Percentiles rank a stretch among this genome's conserved stretches.
These are phyloP conservation scores for Moringa oleifera DNA, from an alignment of 345 rosid species.

Conservation along the genomic window DNA sequence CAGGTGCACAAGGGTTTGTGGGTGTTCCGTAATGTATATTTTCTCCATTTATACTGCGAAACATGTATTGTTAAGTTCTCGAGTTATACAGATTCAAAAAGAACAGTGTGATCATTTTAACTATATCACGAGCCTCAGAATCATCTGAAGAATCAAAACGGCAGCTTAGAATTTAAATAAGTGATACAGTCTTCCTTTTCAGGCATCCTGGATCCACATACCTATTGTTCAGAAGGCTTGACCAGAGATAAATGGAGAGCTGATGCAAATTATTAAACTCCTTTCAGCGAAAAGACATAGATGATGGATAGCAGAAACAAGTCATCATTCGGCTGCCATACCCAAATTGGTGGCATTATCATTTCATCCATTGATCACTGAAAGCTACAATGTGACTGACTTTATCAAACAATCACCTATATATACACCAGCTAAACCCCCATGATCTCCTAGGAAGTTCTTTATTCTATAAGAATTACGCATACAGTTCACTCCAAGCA, in stretches of 20 bases:
- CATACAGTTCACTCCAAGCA: no score
- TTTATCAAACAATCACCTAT: background rate
- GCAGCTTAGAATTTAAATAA: no score
- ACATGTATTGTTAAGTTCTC: background rate
- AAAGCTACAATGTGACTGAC: background rate
- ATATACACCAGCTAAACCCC: background rate
- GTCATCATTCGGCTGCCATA: no score
- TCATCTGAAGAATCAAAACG: no score
- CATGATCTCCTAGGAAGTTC: no score
- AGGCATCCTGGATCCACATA: background rate
- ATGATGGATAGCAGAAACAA: no score
- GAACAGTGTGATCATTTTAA: no score
- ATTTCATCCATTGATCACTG: background rate
- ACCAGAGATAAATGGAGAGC: background rate
- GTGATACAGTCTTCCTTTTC: no score
- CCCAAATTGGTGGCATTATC: background rate
- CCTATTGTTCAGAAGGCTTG: background rate
- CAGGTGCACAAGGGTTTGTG: constrained; percentile 65
- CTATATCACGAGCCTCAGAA: no score
- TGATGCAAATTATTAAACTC: background rate
- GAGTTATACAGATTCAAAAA: no score
- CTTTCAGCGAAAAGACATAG: no score
- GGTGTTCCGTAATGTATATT: constrained; percentile 90
- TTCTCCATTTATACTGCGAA: constrained; percentile 72
- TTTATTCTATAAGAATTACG: no score